Percentiles rank a stretch among this genome's conserved stretches.
These are phyloP conservation scores for Picea mariana DNA, from an alignment of 83 land plant species.

Conservation along the genomic window DNA sequence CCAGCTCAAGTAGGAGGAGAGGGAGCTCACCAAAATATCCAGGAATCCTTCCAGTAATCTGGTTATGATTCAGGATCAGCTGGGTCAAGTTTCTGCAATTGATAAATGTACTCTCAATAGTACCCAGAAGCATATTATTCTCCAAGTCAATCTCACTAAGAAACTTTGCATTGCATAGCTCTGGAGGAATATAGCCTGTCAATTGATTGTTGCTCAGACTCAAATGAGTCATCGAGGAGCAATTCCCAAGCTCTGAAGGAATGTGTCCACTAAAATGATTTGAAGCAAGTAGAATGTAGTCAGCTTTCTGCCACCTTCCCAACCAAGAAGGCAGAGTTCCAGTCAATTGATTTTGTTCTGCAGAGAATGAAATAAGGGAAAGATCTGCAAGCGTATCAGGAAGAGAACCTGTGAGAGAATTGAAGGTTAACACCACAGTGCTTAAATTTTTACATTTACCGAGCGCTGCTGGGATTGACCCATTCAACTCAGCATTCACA, in stretches of 20 bases:
- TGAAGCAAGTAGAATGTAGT: slow-evolving; percentile 25
- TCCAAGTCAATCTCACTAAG: slow-evolving; percentile 27
- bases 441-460: too few relatives aligned
- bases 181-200: slow-evolving; percentile 36
- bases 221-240: slow-evolving; percentile 20
- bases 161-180: slow-evolving; percentile 33
- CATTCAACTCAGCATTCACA: too few relatives aligned
- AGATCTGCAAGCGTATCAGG: too few relatives aligned
- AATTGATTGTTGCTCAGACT: slow-evolving; percentile 32
- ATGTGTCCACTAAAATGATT: slow-evolving; percentile 38
- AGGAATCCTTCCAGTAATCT: slow-evolving; percentile 52
- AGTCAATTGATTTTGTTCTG: too few relatives aligned
- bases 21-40: slow-evolving; percentile 43
- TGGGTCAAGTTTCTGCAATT: slow-evolving; percentile 36
- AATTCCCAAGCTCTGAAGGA: slow-evolving; percentile 24
- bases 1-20: slow-evolving; percentile 46
- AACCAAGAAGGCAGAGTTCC: slow-evolving; percentile 47
- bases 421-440: too few relatives aligned
- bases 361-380: too few relatives aligned
- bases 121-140: slow-evolving; percentile 37
- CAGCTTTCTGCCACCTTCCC: slow-evolving; percentile 28
- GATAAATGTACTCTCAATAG: slow-evolving; percentile 31
- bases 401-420: too few relatives aligned
- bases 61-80: slow-evolving; percentile 32
- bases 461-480: too few relatives aligned